Conservation (phyloP, 805 yeast species). For the Starmerella cellae region DNA sequence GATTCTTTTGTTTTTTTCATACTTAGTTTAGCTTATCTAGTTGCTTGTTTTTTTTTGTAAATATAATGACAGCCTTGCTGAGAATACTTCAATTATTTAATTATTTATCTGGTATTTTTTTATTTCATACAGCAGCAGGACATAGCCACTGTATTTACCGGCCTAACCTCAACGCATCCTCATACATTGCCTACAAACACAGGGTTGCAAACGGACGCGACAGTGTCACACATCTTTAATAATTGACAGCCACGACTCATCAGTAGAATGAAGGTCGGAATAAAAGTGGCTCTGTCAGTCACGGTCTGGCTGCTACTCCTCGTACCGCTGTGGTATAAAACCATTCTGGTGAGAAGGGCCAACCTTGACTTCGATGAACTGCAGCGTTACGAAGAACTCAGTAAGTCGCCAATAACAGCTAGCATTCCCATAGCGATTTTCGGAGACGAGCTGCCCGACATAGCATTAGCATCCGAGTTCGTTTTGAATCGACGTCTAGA, state of each 20-base stretch:
- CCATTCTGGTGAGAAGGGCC: slow-evolving; percentile 54
- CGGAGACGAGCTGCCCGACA: slow-evolving; percentile 48
- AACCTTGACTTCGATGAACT: slow-evolving; percentile 40
- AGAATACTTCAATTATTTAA: no score
- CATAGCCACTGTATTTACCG: no score
- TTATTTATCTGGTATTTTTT: no score
- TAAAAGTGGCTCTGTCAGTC: slow-evolving; percentile 11
- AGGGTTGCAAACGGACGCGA: no score
- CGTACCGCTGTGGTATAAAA: slow-evolving; percentile 44
- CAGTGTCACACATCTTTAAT: no score
- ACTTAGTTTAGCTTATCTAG: neutral
- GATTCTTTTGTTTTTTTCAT: neutral
- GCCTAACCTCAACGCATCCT: no score
- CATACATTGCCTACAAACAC: no score
- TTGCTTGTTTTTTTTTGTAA: neutral
- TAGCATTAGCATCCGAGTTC: slow-evolving; percentile 41
- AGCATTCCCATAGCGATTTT: slow-evolving; percentile 24
- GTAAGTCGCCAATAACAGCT: slow-evolving; percentile 18
- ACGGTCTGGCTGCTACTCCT: slow-evolving; percentile 20
- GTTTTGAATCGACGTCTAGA: slow-evolving; percentile 35
- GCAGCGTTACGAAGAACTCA: slow-evolving; percentile 23
- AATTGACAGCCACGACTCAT: no score
- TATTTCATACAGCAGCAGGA: no score
- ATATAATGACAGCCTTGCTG: no score
- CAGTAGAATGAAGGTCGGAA: slow-evolving; percentile 5